Conservation (phyloP, 2,329 filamentous ascomycete species). For the Harringtonia lauricola region DNA sequence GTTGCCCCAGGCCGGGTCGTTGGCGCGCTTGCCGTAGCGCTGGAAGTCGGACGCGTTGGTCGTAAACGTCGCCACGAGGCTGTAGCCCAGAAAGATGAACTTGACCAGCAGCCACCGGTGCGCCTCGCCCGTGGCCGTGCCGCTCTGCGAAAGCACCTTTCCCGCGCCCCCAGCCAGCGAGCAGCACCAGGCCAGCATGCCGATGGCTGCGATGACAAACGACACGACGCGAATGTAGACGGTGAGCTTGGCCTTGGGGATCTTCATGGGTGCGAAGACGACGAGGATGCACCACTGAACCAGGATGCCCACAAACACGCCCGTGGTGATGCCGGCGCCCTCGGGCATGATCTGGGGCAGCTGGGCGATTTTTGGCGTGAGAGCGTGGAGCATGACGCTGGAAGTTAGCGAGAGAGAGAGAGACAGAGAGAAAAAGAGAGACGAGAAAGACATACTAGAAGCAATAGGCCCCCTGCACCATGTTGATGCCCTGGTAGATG, state of each 20-base stretch:
- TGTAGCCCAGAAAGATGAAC: slow-evolving; percentile 23
- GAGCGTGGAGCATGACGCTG: no score
- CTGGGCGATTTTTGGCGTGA: no score
- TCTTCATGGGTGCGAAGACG: no score
- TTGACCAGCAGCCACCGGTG: slow-evolving; percentile 25
- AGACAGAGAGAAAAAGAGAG: no score
- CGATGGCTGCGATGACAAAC: slow-evolving; percentile 4
- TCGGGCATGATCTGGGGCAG: no score
- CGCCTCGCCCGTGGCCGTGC: slow-evolving; percentile 19
- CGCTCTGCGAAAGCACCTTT: slow-evolving; percentile 16
- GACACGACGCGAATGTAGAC: neutral
- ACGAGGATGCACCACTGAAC: no score
- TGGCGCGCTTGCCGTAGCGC: slow-evolving; percentile 26
- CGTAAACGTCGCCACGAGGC: slow-evolving; percentile 24
- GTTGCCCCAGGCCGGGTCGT: slow-evolving; percentile 28
- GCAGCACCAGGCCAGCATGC: slow-evolving; percentile 4
- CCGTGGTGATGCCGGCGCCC: no score
- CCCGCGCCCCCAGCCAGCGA: slow-evolving; percentile 4
- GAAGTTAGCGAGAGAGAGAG: no score
- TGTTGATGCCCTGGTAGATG: slow-evolving; percentile 28
- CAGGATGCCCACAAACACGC: no score
- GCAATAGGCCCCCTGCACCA: slow-evolving; percentile 10
- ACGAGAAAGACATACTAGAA: neutral
- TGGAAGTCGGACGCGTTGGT: slow-evolving; percentile 30
- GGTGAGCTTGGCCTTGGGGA: neutral